Evolutionary conservation across 371 early-diverging fungal genomes (phyloP).

Genomic region (Lichtheimia hyalospora): DNA sequence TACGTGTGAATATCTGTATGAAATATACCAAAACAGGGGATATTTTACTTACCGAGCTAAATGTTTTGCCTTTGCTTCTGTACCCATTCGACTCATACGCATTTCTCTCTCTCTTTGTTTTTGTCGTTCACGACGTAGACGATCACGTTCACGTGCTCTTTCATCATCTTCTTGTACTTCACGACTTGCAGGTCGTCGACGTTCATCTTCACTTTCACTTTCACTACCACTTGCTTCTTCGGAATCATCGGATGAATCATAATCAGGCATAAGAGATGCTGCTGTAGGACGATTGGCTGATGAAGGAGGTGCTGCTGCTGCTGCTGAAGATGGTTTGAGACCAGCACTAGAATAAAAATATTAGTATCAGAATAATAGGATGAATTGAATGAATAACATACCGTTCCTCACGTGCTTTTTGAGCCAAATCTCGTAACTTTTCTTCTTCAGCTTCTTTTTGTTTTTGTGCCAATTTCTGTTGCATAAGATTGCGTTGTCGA

Average conservation of each 20-base stretch:
- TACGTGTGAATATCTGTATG: neutral
- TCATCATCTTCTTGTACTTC: slow-evolving; percentile 44
- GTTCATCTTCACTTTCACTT: slow-evolving; percentile 14
- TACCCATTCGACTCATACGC: slow-evolving; percentile 89
- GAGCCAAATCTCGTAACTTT: slow-evolving; percentile 84
- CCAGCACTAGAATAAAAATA: slow-evolving; percentile 29
- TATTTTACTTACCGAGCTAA: slow-evolving; percentile 57
- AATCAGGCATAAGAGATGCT: slow-evolving; percentile 43
- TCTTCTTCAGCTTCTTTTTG: slow-evolving; percentile 94
- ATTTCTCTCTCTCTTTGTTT: slow-evolving; percentile 86
- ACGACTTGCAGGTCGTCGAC: slow-evolving; percentile 5
- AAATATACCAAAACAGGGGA: neutral
- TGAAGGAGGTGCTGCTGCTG: slow-evolving; percentile 11
- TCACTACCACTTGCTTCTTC: slow-evolving; percentile 36
- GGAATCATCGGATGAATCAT: slow-evolving; percentile 49
- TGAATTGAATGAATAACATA: slow-evolving; percentile 13
- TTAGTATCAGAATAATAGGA: neutral
- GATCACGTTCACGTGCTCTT: slow-evolving; percentile 80
- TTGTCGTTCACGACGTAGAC: slow-evolving; percentile 81
- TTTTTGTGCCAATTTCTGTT: slow-evolving; percentile 90
- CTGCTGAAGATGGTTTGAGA: slow-evolving; percentile 26
- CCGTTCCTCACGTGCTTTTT: slow-evolving; percentile 89
- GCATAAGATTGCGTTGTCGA: slow-evolving; percentile 83
- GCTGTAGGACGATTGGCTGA: slow-evolving; percentile 42
- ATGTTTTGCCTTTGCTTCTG: slow-evolving; percentile 82